These are phyloP conservation scores for Ilex asprella DNA, from an alignment of 257 asterid genomes.

Conservation along the genomic window DNA sequence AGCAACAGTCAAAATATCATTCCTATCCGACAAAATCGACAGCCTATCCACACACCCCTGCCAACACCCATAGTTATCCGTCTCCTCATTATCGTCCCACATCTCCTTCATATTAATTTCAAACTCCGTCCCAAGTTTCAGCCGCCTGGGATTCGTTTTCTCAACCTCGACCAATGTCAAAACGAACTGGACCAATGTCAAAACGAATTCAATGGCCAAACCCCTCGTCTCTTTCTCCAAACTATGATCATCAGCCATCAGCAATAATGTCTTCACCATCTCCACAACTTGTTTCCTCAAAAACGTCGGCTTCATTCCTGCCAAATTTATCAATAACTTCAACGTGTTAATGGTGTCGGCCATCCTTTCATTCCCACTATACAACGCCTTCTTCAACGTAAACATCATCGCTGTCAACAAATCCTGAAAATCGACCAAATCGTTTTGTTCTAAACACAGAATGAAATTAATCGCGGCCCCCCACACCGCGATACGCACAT, in stretches of 20 bases:
- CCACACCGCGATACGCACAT: slow-evolving; percentile 85
- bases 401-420: slow-evolving; percentile 87
- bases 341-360: no score
- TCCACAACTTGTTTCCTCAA: slow-evolving; percentile 84
- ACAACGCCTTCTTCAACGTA: slow-evolving; percentile 86
- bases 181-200: slow-evolving; percentile 9
- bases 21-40: slow-evolving; percentile 75
- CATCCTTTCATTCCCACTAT: slow-evolving; percentile 47
- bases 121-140: slow-evolving; percentile 81
- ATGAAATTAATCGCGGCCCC: slow-evolving; percentile 88
- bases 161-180: slow-evolving; percentile 79
- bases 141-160: slow-evolving; percentile 97
- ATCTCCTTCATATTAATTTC: slow-evolving; percentile 61
- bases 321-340: slow-evolving; percentile 59
- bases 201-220: slow-evolving; percentile 84
- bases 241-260: slow-evolving; percentile 79
- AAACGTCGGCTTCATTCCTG: slow-evolving; percentile 90
- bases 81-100: slow-evolving; percentile 50
- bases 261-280: slow-evolving; percentile 90
- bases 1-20: slow-evolving; percentile 88
- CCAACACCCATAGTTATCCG: slow-evolving; percentile 36
- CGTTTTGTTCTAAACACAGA: slow-evolving; percentile 61
- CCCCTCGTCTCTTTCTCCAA: slow-evolving; percentile 92
- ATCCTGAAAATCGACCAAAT: slow-evolving; percentile 89
- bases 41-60: slow-evolving; percentile 95